Evolutionary conservation across 768 basidiomycete genomes (phyloP), one percentile per base, ranked within the genome.

Genomic region (Russula vinacea): DNA sequence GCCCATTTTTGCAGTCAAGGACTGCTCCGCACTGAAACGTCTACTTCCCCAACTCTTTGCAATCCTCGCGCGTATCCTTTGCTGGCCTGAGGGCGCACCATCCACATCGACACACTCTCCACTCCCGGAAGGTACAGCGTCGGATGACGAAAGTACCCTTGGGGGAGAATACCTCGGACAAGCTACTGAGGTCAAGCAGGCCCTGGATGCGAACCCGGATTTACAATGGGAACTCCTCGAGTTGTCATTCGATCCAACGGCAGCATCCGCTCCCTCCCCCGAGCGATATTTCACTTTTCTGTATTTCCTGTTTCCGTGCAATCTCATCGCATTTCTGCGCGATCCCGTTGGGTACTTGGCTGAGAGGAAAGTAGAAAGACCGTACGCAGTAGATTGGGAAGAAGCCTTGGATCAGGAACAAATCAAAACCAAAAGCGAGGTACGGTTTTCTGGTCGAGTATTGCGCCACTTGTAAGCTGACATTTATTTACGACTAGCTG

Each of bases 301-400:
- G 65, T 96, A 95, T 76, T 94, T 92, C 70, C 83, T 94, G 54
- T 97, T 92, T 77, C 94, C 94, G 1, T 90, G 87, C 75, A 97
- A 95, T 76, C 80, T 90, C 47, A 78, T 96, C 62, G 83, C 81
- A 59, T 97, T 97, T 74, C 74, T 94, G 58, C 84, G 86, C 57
- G 77, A 80, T 56, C 91, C 94, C 1, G 78, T 80, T 10, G 73
- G 75, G 42, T 94, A 92, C 69, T 75, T 97, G 19, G 74, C 72
- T 9, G 79, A 82, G 29, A 80, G 76, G 68, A 71, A 72, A 4
- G 75, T 83, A 40, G 74, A 80, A 53, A 82, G 83, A 56, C 84
- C 89, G 1, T 92, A 88, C 69, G 77, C 78, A n/a, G 79, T 85
- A 50, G 79, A 78, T 40, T 95, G 94, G 94, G 81, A 83, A 56